phyloP scores from a whole-genome alignment of 2,329 filamentous ascomycete species.

The Hypoxylon sp. region DNA sequence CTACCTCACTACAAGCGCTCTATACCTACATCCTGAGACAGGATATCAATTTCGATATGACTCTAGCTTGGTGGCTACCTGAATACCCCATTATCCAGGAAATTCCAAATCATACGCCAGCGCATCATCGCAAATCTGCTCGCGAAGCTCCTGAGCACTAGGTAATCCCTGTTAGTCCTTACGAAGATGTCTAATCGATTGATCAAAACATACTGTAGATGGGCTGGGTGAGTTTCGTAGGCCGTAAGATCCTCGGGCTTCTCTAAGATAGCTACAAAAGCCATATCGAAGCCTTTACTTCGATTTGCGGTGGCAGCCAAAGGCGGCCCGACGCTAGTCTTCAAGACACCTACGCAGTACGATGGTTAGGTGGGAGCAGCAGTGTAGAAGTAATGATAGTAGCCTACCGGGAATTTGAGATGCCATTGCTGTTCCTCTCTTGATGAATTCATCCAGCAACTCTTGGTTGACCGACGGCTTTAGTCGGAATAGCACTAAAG shows the following conservation, averaged over 20 bases:
- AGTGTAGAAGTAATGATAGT: neutral
- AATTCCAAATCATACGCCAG: constrained; percentile 44
- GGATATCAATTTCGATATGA: neutral
- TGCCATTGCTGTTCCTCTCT: constrained; percentile 56
- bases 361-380: neutral
- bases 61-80: neutral
- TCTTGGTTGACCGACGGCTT: constrained; percentile 56
- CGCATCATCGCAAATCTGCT: constrained; percentile 59
- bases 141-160: constrained; percentile 58
- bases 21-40: no score
- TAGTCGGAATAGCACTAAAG: constrained; percentile 60
- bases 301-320: constrained; percentile 59
- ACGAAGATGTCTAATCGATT: constrained; percentile 1
- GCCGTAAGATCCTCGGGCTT: constrained; percentile 58
- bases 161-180: constrained; percentile 30
- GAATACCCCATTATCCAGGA: neutral
- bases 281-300: constrained; percentile 62
- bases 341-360: constrained; percentile 47
- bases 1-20: neutral
- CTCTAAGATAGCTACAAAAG: constrained; percentile 62
- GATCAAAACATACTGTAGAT: constrained; percentile 58
- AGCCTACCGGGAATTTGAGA: constrained; percentile 58
- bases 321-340: constrained; percentile 56
- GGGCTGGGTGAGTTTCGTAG: constrained; percentile 63
- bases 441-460: constrained; percentile 54